A percentile compares a stretch with the other conserved stretches of the same genome.
Conservation (phyloP, 257 asterid genomes). For the Ilex asprella region DNA sequence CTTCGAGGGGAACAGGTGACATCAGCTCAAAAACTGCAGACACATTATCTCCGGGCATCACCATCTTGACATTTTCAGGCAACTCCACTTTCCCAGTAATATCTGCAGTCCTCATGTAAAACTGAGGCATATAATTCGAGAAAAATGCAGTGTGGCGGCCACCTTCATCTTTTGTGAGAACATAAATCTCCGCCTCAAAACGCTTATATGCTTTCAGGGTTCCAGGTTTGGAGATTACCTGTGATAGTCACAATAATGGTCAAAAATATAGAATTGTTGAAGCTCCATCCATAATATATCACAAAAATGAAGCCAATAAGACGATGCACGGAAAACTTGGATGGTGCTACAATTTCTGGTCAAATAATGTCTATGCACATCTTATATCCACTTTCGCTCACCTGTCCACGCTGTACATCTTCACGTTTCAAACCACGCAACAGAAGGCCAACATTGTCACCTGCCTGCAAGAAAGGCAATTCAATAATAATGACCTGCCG, state of each 20-base stretch:
- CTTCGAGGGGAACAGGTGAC: constrained; percentile 81
- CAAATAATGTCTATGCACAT: too few relatives aligned
- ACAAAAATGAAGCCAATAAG: too few relatives aligned
- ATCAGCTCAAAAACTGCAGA: constrained; percentile 90
- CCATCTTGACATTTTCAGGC: constrained; percentile 98
- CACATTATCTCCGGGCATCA: constrained; percentile 99
- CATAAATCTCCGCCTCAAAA: constrained; percentile 96
- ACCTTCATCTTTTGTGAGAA: constrained; percentile 97
- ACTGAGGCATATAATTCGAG: constrained; percentile 92
- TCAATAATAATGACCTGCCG: not conserved
- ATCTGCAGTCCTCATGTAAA: constrained; percentile 98
- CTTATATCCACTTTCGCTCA: constrained; percentile 16
- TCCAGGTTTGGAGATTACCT: constrained; percentile 93
- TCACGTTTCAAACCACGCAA: constrained; percentile 95
- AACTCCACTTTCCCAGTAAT: constrained; percentile 93
- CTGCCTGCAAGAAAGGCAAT: constrained; percentile 46
- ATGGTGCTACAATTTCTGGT: too few relatives aligned
- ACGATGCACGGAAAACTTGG: too few relatives aligned
- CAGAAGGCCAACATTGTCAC: constrained; percentile 97
- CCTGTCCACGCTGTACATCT: constrained; percentile 92
- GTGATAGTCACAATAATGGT: not conserved
- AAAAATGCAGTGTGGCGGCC: constrained; percentile 99
- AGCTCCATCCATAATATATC: too few relatives aligned
- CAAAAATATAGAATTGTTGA: too few relatives aligned
- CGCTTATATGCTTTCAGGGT: constrained; percentile 77